Base-by-base conservation (phyloP, 2,329 filamentous ascomycete genomes). In the Penicillium digitatum region DNA sequence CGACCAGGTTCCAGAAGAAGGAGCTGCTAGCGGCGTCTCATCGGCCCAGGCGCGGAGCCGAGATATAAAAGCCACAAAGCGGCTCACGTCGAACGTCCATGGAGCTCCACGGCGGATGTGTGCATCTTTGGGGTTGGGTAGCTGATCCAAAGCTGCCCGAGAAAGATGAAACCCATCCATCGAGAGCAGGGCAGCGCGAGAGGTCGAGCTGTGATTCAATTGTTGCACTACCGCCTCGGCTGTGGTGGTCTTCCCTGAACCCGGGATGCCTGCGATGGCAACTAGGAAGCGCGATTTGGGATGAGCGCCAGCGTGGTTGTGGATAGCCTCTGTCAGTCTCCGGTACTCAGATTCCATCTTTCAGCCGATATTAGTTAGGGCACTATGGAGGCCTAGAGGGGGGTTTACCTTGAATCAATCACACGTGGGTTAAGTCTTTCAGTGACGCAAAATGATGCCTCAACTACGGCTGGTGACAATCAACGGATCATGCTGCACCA, bases 81-180 rank as follows among this genome's bases (percentile, higher is more conserved):
- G 58, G 1, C 48, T 24, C 0, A 67, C 65, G 42, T 75, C 67
- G 40, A 74, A 75, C 0, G 73, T 74, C 67, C 70, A 75, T 1
- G 68, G 71, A 10, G 71, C 70, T 2, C 73, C 73, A 29, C 73
- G 69, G 11, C 72, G 67, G 5, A 64, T 54, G 44, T 72, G 65
- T 14, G 73, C 71, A 48, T 73, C 68, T 35, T 61, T 60, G 3
- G 65, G 55, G 37, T 74, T 67, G 5, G 70, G 69, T 10, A 75
- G 60, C 3, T 51, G 49, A 43, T 72, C 68, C 8, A 75, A 59
- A 16, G 56, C 56, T 18, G 61, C 56, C 11, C 69, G 64, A 1
- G 70, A 60, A 11, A 69, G 59, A 55, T 75, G 73, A 49, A 74
- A 75, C 14, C 73, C 73, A 46, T 75, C 73, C 70, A 74, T 72